These are phyloP conservation scores for Beverwykella pulmonaria DNA, from an alignment of 495 filamentous ascomycete species.

Conservation along the genomic window DNA sequence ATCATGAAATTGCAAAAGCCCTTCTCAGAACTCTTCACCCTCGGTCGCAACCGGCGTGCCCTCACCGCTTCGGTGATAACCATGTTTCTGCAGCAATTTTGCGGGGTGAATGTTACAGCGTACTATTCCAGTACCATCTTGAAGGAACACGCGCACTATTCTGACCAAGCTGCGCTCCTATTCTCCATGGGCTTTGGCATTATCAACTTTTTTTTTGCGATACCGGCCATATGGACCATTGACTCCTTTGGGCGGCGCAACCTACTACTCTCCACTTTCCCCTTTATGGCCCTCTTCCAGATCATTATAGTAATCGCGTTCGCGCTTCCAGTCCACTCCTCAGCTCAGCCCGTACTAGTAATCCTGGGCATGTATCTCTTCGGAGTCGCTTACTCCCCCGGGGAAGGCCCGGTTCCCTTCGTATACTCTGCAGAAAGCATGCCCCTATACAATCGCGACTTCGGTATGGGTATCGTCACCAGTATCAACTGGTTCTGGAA, in stretches of 20 bases:
- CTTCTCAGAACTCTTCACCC: constrained; percentile 68
- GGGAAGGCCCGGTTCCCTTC: too few species aligned
- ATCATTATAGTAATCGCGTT: constrained; percentile 12
- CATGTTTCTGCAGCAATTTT: constrained; percentile 80
- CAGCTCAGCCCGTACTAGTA: constrained; percentile 3
- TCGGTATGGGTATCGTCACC: constrained; percentile 53
- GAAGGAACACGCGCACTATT: constrained; percentile 5
- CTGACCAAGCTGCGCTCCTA: constrained; percentile 15
- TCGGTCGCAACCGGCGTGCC: constrained; percentile 79
- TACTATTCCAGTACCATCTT: constrained; percentile 26
- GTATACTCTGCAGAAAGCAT: constrained; percentile 30
- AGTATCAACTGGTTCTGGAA: constrained; percentile 75
- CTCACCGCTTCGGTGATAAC: constrained; percentile 73
- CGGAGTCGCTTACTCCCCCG: constrained; percentile 25
- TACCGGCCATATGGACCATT: constrained; percentile 33
- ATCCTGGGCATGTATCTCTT: constrained; percentile 34
- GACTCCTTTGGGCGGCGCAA: constrained; percentile 33
- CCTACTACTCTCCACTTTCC: constrained; percentile 29
- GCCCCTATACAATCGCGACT: constrained; percentile 33
- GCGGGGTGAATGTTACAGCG: constrained; percentile 30
- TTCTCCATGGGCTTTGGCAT: constrained; percentile 34
- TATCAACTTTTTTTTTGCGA: constrained; percentile 37
- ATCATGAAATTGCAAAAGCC: constrained; percentile 64
- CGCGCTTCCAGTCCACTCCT: not conserved
- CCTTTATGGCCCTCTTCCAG: constrained; percentile 32